phyloP scores from a whole-genome alignment of 805 yeast species.

The Myxozyma neglecta region DNA sequence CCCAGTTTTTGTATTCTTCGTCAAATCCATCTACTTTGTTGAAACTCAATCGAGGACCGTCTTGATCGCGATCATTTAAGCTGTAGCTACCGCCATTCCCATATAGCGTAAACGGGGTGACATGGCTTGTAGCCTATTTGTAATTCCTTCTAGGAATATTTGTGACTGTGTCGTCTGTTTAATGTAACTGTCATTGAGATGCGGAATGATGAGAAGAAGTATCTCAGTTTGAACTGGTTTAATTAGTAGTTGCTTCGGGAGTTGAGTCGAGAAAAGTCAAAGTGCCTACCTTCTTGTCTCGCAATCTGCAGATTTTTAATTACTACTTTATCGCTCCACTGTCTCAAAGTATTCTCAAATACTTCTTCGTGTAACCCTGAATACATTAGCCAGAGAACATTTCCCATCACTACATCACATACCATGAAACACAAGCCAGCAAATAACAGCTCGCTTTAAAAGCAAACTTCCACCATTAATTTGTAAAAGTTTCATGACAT shows the following conservation, averaged over 20 bases:
- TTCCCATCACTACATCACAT: not conserved
- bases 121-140: slow-evolving; percentile 54
- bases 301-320: slow-evolving; percentile 16
- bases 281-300: slow-evolving; percentile 18
- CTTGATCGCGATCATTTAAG: slow-evolving; percentile 29
- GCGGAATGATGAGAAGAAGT: slow-evolving; percentile 16
- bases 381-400: not conserved
- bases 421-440: slow-evolving; percentile 24
- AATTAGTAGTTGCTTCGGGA: not conserved
- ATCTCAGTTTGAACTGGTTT: slow-evolving; percentile 6
- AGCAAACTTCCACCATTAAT: not conserved
- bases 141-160: slow-evolving; percentile 52
- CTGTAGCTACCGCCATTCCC: slow-evolving; percentile 61
- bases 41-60: slow-evolving; percentile 35
- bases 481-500: slow-evolving; percentile 4
- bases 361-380: slow-evolving; percentile 18
- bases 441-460: slow-evolving; percentile 8
- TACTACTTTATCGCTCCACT: slow-evolving; percentile 20
- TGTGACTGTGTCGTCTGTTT: slow-evolving; percentile 37
- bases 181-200: slow-evolving; percentile 1
- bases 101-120: slow-evolving; percentile 49
- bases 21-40: slow-evolving; percentile 30
- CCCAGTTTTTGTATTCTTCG: slow-evolving; percentile 31
- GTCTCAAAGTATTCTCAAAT: slow-evolving; percentile 9
- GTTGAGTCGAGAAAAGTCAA: not conserved